Conservation (phyloP, 2,329 filamentous ascomycete species). For the Chaetomiaceae sp. region DNA sequence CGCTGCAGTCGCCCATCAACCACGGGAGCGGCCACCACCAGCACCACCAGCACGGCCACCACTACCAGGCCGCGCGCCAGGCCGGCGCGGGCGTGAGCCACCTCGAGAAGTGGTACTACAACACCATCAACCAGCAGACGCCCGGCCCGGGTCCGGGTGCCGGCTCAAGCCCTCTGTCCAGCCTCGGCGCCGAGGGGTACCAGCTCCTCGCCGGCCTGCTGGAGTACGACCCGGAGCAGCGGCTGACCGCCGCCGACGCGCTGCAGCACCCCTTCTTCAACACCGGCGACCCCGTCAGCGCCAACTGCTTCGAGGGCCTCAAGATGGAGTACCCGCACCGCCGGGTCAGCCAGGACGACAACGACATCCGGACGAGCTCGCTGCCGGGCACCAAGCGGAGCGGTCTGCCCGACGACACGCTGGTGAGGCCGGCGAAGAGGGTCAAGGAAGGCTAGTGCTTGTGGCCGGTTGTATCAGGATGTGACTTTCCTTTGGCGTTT, state of each 20-base stretch:
- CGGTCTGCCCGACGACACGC: slow-evolving; percentile 72
- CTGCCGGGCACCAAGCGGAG: slow-evolving; percentile 87
- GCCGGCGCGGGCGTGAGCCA: slow-evolving; percentile 36
- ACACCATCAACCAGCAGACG: slow-evolving; percentile 56
- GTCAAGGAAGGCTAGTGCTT: slow-evolving; percentile 47
- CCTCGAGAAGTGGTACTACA: slow-evolving; percentile 78
- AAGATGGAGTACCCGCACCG: slow-evolving; percentile 86
- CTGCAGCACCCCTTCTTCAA: slow-evolving; percentile 88
- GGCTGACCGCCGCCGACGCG: slow-evolving; percentile 81
- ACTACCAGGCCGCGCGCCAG: slow-evolving; percentile 38
- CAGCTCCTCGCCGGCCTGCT: slow-evolving; percentile 76
- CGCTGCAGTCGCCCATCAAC: slow-evolving; percentile 48
- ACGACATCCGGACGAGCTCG: slow-evolving; percentile 88
- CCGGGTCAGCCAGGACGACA: slow-evolving; percentile 88
- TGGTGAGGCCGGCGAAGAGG: slow-evolving; percentile 60
- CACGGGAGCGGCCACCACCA: slow-evolving; percentile 34
- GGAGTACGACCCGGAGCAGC: slow-evolving; percentile 87
- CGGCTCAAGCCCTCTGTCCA: slow-evolving; percentile 43
- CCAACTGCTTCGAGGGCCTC: slow-evolving; percentile 87
- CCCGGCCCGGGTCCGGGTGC: slow-evolving; percentile 44
- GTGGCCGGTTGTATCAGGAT: too few relatives aligned
- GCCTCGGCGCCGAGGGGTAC: slow-evolving; percentile 71
- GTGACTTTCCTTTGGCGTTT: too few relatives aligned
- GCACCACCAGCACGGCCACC: slow-evolving; percentile 44
- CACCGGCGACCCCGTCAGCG: slow-evolving; percentile 64